Evolutionary conservation across 768 basidiomycete species (phyloP).

Genomic region (Symmetrospora coprosmae): DNA sequence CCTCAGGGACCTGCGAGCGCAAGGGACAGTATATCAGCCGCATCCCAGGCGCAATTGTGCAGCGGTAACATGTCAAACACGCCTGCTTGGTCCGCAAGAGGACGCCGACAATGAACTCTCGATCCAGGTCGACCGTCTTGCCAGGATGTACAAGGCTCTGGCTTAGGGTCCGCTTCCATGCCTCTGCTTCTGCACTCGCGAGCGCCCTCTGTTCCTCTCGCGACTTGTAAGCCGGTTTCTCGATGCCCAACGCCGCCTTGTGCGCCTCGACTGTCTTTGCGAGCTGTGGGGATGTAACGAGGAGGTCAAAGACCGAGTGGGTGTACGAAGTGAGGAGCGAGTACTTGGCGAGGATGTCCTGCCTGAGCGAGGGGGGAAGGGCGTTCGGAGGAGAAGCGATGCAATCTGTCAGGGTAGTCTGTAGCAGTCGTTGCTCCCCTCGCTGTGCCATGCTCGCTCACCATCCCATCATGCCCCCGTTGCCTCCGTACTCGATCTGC

Average conservation of each 20-base stretch:
- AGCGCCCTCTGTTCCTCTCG: constrained; percentile 17
- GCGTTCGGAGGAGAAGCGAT: too few relatives aligned
- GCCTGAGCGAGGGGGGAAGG: too few relatives aligned
- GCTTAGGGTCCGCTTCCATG: constrained; percentile 18
- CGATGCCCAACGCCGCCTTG: constrained; percentile 13
- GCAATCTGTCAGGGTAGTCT: too few relatives aligned
- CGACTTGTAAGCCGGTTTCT: constrained; percentile 13
- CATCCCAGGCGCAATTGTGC: neutral
- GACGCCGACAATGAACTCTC: constrained; percentile 21
- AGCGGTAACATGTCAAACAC: neutral
- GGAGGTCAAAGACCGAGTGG: constrained; percentile 19
- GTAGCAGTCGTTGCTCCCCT: too few relatives aligned
- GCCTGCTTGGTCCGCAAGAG: constrained; percentile 23
- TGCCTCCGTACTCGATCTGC: constrained; percentile 15
- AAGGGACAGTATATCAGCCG: neutral
- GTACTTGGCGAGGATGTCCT: constrained; percentile 19
- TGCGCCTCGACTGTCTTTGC: constrained; percentile 11
- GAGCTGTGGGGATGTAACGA: constrained; percentile 17
- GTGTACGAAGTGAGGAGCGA: constrained; percentile 20
- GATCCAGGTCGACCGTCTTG: constrained; percentile 7
- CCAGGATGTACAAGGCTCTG: constrained; percentile 19
- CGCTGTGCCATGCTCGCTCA: too few relatives aligned
- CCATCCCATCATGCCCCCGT: constrained; percentile 19
- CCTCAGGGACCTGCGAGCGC: constrained; percentile 14
- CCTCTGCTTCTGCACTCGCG: constrained; percentile 1